Evolutionary conservation across 208 protist species (phyloP).

Genomic region (Trypanosoma conorhini): DNA sequence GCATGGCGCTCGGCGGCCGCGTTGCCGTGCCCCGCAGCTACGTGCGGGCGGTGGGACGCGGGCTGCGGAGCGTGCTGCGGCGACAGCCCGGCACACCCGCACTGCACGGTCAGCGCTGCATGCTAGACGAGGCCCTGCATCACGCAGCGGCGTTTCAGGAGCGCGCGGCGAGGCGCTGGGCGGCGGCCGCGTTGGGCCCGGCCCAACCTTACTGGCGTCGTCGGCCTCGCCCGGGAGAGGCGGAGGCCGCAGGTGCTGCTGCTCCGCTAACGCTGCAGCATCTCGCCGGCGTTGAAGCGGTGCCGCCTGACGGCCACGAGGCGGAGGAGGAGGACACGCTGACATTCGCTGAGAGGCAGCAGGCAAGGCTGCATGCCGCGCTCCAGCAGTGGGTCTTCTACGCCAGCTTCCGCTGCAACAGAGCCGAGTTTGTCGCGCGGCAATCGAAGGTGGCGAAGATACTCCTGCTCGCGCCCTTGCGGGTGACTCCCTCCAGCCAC

Average conservation of each 20-base stretch:
- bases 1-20: constrained; percentile 1
- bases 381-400: constrained; percentile 33
- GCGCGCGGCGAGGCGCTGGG: constrained; percentile 11
- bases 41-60: constrained; percentile 18
- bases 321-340: constrained; percentile 9
- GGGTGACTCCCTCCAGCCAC: constrained; percentile 14
- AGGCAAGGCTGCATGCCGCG: constrained; percentile 25
- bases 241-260: not conserved
- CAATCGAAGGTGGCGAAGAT: constrained; percentile 17
- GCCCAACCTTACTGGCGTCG: not conserved
- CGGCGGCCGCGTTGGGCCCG: not conserved
- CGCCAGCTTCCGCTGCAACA: constrained; percentile 15
- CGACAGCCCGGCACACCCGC: not conserved
- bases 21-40: constrained; percentile 24
- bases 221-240: not conserved
- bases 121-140: constrained; percentile 17
- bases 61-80: constrained; percentile 3
- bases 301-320: not conserved
- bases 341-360: constrained; percentile 22
- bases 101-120: not conserved
- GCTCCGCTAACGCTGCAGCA: constrained; percentile 17
- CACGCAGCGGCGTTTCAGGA: constrained; percentile 21
- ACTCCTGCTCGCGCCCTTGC: constrained; percentile 19
- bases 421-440: constrained; percentile 16
- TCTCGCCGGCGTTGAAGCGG: not conserved